Evolutionary conservation across 164 flowering plant species (phyloP).

Genomic region (Vitis rotundifolia): DNA sequence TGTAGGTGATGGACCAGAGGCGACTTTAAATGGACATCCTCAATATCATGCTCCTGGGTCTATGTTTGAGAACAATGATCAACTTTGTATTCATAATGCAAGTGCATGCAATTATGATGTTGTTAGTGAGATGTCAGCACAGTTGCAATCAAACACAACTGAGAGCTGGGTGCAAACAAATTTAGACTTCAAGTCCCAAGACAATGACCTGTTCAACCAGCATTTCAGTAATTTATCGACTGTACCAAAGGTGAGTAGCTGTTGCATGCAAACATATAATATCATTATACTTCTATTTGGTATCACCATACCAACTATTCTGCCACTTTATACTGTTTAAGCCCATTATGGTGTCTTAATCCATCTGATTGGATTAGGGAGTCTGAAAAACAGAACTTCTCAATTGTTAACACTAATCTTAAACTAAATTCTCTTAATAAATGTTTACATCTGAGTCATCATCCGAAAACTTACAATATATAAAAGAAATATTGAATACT

Average conservation of each 20-base stretch:
- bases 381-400: not conserved
- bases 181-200: conserved; percentile 16
- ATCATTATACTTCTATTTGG: not conserved
- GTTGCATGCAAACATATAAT: not conserved
- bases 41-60: not conserved
- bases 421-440: not conserved
- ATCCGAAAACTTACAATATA: not conserved
- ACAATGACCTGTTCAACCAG: conserved; percentile 32
- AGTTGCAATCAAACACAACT: conserved; percentile 4
- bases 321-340: too few relatives aligned
- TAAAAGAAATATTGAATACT: not conserved
- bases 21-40: conserved; percentile 8
- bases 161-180: conserved; percentile 15
- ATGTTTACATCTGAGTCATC: not conserved
- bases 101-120: conserved; percentile 8
- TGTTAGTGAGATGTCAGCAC: conserved; percentile 7
- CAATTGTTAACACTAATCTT: not conserved
- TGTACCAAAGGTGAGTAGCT: conserved; percentile 34
- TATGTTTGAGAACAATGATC: conserved; percentile 3
- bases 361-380: too few relatives aligned
- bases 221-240: conserved; percentile 50
- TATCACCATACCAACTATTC: too few relatives aligned
- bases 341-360: too few relatives aligned
- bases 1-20: conserved; percentile 6
- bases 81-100: conserved; percentile 2